Conservation (phyloP, 1,284 basidiomycete genomes). For the Papiliotrema laurentii region DNA sequence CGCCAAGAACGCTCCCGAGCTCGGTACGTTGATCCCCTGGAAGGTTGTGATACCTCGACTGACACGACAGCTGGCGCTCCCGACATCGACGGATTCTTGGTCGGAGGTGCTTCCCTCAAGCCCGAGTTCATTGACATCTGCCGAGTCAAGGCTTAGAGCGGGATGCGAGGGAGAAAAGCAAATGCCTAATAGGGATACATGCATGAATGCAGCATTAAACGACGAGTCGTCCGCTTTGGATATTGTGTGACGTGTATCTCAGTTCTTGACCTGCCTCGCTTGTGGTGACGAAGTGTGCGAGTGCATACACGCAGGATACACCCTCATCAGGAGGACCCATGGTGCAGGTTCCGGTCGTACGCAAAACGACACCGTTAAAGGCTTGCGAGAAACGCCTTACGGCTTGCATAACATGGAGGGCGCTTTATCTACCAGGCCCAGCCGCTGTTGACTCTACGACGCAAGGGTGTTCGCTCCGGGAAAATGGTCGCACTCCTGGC, state of each 20-base stretch:
- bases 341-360: no score
- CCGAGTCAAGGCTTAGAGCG: slow-evolving; percentile 52
- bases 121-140: slow-evolving; percentile 93
- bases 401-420: no score
- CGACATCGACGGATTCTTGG: slow-evolving; percentile 98
- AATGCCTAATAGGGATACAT: no score
- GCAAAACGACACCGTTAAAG: no score
- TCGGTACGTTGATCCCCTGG: slow-evolving; percentile 56
- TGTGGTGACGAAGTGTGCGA: no score
- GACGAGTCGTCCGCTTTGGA: no score
- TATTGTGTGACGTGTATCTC: no score
- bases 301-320: no score
- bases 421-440: slow-evolving; percentile 86
- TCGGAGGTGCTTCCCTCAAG: slow-evolving; percentile 96
- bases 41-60: neutral
- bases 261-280: no score
- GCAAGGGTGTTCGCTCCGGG: slow-evolving; percentile 71
- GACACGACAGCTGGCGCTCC: slow-evolving; percentile 58
- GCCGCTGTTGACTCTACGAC: slow-evolving; percentile 59
- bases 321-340: no score
- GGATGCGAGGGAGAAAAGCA: neutral
- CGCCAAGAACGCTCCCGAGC: slow-evolving; percentile 79
- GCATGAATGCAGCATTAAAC: no score
- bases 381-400: no score
- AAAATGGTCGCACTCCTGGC: slow-evolving; percentile 73